Evolutionary conservation across 2,329 filamentous ascomycete genomes (phyloP), one percentile per base, ranked within the genome.

Genomic region (Exophiala sp.): DNA sequence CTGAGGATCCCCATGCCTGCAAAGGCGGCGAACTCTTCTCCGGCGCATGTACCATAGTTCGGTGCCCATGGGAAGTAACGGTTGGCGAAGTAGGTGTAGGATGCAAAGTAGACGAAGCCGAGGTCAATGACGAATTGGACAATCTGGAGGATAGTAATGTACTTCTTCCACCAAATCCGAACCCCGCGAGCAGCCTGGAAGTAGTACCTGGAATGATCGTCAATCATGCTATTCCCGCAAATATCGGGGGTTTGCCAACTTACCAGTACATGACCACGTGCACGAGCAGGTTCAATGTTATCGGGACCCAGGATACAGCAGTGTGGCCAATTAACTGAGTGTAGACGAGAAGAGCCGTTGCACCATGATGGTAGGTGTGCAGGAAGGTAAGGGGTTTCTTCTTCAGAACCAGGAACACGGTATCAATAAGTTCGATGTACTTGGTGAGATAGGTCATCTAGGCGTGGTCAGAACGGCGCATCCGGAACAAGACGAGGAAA

Each of bases 221-320:
- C 19, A 46, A 10, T 22, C 6, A 10, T 29, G 18, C 6, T 22
- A 13, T 24, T 18, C 29, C 24, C 14, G 4, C 22, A 18, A 10
- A 2, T n/a, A 2, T 4, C n/a, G n/a, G 22, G 2, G 14, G 1
- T 11, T 6, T 13, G 18, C 19, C 13, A 14, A 29, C 57, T 48
- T 96, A 96, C 91, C 90, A 97, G 84, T 97, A 97, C 91, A 97
- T 97, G 68, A 96, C 86, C 52, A 97, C 91, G 74, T 97, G 91
- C 48, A 97, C 91, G 58, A 81, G 82, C 66, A 97, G 74, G 79
- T 97, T 97, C 63, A 97, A 81, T 46, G 82, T 85, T 68, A 97
- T 97, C 56, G 85, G 83, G 48, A 95, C 88, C 91, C 91, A 97
- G 54, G 90, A 95, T 50, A 97, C 91, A 37, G 91, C 80, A 39